Base-by-base conservation (phyloP, 352 stramenopile genomes). In the Pythium vanterpoolii region DNA sequence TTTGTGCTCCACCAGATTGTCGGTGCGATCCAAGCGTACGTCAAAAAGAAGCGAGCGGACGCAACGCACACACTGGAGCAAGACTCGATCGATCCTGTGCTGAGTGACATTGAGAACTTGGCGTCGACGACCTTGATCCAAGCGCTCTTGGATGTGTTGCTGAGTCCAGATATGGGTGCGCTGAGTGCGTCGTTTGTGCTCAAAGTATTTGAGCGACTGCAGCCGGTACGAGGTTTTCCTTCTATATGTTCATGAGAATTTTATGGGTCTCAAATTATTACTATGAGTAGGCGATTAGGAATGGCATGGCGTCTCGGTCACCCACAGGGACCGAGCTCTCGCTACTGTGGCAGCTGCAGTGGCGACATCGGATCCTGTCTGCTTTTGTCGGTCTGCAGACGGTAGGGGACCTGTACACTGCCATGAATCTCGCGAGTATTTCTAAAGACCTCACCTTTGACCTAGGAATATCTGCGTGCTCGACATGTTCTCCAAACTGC, bases 1-100 rank as follows among this genome's bases (percentile, higher is more conserved):
- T 95, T 92, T 44, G 49, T 90, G 28, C 56, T 95, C 46, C 83
- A 95, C 23, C 85, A 95, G 59, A 71, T 95, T 11, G 83, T 90
- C 24, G 79, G 79, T 7, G 70, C 72, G 3, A 70, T 95, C 14
- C 81, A 89, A 52, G 71, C 77, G n/a, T 88, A 80, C 34, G 80
- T 83, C 21, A 90, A 87, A 62, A 85, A 85, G 63, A 87, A 80
- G 60, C 63, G 65, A 38, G 44, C 55, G 1, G 66, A 86, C 43
- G 44, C 61, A 2, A 49, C 53, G 1, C 67, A 76, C 46, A 76
- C 71, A 0, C 56, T 87, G 13, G 76, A 83, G 31, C 73, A 87
- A 62, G 77, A 87, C 43, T 62, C 62, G 26, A 45, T 88, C 9
- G 64, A 75, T 14, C 64, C 79, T 3, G 44, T 93, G 14, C 61